phyloP scores from a whole-genome alignment of 148 eudicot species.

The Chenopodium suecicum region DNA sequence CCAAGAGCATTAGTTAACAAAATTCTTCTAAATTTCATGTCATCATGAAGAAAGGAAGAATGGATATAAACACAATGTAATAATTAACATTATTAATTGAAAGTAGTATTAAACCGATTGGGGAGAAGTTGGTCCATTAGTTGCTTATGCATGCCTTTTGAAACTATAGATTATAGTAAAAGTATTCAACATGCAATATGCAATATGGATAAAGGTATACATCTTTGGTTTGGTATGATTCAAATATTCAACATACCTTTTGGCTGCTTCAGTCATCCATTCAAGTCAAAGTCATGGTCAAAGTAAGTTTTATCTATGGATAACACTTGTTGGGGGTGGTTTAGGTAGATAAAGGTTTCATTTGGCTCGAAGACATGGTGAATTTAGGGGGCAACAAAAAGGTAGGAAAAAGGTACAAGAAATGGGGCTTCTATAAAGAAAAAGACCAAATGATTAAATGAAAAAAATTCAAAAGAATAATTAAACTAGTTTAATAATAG shows the following conservation, averaged over 20 bases:
- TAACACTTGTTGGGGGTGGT: neutral
- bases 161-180: neutral
- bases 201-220: too few species aligned
- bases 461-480: neutral
- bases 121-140: neutral
- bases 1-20: too few species aligned
- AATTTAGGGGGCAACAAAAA: neutral
- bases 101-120: too few species aligned
- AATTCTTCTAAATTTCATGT: too few species aligned
- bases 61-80: too few species aligned
- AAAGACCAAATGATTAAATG: neutral
- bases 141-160: neutral
- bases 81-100: too few species aligned
- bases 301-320: neutral
- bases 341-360: neutral
- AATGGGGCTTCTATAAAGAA: neutral
- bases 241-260: too few species aligned
- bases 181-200: too few species aligned
- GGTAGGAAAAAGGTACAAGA: neutral
- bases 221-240: neutral
- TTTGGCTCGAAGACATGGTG: conserved; percentile 14
- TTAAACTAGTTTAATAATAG: neutral
- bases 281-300: conserved; percentile 15
- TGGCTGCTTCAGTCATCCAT: conserved; percentile 3
- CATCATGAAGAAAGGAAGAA: too few species aligned